phyloP scores from a whole-genome alignment of 441 rosid species.

The Mallotus repandus region DNA sequence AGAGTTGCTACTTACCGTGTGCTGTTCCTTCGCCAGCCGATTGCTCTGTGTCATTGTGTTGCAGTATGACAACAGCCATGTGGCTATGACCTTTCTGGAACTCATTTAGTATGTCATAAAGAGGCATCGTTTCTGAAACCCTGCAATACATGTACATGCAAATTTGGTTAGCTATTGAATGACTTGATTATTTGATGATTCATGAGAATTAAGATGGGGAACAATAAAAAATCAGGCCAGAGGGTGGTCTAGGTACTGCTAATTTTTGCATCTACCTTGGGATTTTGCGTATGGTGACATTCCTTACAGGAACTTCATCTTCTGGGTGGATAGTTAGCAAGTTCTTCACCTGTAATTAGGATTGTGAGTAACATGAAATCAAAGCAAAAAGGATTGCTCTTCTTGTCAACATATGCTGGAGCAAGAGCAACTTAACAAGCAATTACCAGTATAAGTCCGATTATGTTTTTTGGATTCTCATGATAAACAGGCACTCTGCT shows the following conservation, averaged over 20 bases:
- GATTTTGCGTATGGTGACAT: conserved; percentile 68
- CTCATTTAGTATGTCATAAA: conserved; percentile 54
- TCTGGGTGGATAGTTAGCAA: conserved; percentile 71
- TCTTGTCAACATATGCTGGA: background rate
- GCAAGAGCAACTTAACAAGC: background rate
- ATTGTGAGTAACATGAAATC: background rate
- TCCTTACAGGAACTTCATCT: conserved; percentile 71
- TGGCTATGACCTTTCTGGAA: conserved; percentile 69
- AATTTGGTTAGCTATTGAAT: too few relatives aligned
- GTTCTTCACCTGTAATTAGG: conserved; percentile 60
- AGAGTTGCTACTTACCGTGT: conserved; percentile 21
- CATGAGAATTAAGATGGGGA: background rate
- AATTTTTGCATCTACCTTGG: conserved; percentile 50
- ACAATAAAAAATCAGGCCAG: background rate
- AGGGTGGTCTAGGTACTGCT: background rate
- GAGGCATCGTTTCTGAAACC: conserved; percentile 48
- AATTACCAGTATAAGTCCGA: conserved; percentile 69
- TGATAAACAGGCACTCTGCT: conserved; percentile 85
- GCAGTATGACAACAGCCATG: conserved; percentile 53
- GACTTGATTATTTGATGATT: background rate
- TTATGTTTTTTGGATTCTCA: conserved; percentile 64
- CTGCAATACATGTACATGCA: conserved; percentile 21
- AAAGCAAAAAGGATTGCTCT: background rate
- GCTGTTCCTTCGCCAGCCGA: conserved; percentile 13
- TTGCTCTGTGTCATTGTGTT: conserved; percentile 24